Conservation (phyloP, 441 rosid species). For the Cnidoscolus chayamansa region DNA sequence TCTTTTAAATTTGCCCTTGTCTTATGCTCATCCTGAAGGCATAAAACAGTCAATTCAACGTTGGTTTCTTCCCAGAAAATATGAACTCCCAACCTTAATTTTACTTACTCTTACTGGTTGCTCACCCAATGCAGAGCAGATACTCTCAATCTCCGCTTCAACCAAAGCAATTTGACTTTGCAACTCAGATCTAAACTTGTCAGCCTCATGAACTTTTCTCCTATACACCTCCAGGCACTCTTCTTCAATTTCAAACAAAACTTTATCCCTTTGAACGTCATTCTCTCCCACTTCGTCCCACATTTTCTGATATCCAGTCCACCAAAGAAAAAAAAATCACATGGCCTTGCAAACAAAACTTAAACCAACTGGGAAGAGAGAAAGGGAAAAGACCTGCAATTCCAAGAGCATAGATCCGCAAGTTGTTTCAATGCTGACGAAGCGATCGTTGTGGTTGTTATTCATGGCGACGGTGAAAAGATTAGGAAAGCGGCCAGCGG, state of each 20-base stretch:
- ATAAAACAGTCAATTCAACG: background rate
- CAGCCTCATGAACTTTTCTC: constrained; percentile 56
- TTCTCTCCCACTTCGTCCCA: constrained; percentile 77
- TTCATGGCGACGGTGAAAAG: constrained; percentile 5
- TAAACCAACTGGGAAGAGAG: too few species aligned
- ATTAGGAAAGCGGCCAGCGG: too few species aligned
- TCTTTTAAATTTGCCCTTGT: constrained; percentile 51
- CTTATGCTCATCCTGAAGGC: constrained; percentile 41
- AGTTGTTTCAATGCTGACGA: constrained; percentile 43
- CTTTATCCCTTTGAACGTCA: constrained; percentile 46
- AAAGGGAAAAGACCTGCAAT: constrained; percentile 43
- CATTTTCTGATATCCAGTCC: constrained; percentile 38
- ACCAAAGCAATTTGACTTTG: constrained; percentile 45
- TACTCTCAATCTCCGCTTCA: constrained; percentile 60
- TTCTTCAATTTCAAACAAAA: constrained; percentile 56
- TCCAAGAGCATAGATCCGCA: constrained; percentile 54
- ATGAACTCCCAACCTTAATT: background rate
- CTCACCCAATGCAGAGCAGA: constrained; percentile 64
- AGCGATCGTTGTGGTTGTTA: constrained; percentile 27
- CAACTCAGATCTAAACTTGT: constrained; percentile 41
- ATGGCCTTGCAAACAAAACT: background rate
- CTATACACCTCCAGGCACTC: constrained; percentile 59
- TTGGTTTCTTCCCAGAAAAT: background rate
- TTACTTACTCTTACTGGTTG: constrained; percentile 39
- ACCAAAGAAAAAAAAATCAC: too few species aligned